phyloP scores from a whole-genome alignment of 108 stramenopile species.

The Skeletonema menzelii region DNA sequence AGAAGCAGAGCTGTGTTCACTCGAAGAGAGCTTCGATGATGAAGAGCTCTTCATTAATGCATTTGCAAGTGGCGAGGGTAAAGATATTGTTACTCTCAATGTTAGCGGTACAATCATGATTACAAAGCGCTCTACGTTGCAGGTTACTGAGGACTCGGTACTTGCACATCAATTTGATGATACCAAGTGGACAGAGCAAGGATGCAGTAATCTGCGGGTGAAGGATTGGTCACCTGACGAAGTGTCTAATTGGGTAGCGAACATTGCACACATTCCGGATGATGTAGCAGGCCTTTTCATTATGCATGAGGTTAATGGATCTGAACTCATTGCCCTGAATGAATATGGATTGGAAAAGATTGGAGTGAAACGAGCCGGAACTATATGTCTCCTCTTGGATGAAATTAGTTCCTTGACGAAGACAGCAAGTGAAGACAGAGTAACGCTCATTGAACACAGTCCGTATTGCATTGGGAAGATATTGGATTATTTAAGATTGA shows the following conservation, averaged over 20 bases:
- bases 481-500: background rate
- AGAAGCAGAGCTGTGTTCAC: constrained; percentile 5
- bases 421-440: background rate
- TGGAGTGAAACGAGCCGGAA: constrained; percentile 25
- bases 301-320: constrained; percentile 22
- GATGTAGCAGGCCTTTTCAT: constrained; percentile 19
- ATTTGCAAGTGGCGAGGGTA: constrained; percentile 11
- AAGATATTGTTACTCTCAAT: constrained; percentile 37
- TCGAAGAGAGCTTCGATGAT: constrained; percentile 29
- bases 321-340: constrained; percentile 25
- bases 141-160: constrained; percentile 23
- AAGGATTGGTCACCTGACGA: constrained; percentile 21
- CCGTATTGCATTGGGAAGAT: constrained; percentile 12
- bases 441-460: constrained; percentile 41
- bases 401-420: constrained; percentile 26
- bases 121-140: constrained; percentile 26
- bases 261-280: constrained; percentile 18
- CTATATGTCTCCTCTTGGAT: constrained; percentile 22
- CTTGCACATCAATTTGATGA: constrained; percentile 34
- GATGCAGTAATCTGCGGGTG: background rate
- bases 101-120: constrained; percentile 44
- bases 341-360: constrained; percentile 27
- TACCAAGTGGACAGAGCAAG: constrained; percentile 13
- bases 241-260: constrained; percentile 17
- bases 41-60: constrained; percentile 19